phyloP scores from a whole-genome alignment of 1,284 basidiomycete genomes.

The Leccinum solheimii region DNA sequence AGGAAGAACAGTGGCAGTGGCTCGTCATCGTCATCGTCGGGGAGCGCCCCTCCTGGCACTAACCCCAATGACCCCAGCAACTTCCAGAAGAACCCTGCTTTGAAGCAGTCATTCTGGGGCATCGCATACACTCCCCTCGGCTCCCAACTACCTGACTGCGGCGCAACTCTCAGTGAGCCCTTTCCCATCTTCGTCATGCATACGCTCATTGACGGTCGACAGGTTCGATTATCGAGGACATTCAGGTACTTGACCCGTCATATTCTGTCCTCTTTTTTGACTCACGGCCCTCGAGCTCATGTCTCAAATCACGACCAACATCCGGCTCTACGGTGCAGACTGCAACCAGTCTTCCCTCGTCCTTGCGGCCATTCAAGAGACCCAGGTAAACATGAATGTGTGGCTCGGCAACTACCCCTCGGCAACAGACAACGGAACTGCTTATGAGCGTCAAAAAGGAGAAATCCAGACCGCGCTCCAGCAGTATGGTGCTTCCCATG shows the following conservation, averaged over 20 bases:
- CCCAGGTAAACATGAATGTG: slow-evolving; percentile 85
- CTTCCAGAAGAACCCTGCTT: slow-evolving; percentile 59
- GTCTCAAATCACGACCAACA: slow-evolving; percentile 56
- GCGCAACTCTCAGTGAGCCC: slow-evolving; percentile 45
- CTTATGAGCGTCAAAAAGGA: slow-evolving; percentile 74
- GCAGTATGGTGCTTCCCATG: slow-evolving; percentile 76
- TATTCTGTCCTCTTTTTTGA: background rate
- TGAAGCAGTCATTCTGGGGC: slow-evolving; percentile 69
- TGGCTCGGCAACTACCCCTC: slow-evolving; percentile 81
- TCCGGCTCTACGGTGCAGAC: slow-evolving; percentile 60
- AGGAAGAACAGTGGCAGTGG: slow-evolving; percentile 27
- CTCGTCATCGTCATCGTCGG: slow-evolving; percentile 1
- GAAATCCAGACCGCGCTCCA: slow-evolving; percentile 67
- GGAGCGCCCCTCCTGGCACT: slow-evolving; percentile 37
- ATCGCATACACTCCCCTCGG: slow-evolving; percentile 74
- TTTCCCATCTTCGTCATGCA: background rate
- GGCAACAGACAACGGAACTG: slow-evolving; percentile 60
- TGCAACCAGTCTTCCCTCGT: slow-evolving; percentile 59
- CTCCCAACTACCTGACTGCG: slow-evolving; percentile 51
- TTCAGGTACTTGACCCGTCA: slow-evolving; percentile 40
- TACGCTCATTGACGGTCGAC: slow-evolving; percentile 18
- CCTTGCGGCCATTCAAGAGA: slow-evolving; percentile 81
- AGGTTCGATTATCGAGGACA: slow-evolving; percentile 49
- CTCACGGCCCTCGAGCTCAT: slow-evolving; percentile 42
- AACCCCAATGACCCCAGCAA: slow-evolving; percentile 61